phyloP scores from a whole-genome alignment of 371 early-diverging fungal genomes.

The Rhizopus microsporus region DNA sequence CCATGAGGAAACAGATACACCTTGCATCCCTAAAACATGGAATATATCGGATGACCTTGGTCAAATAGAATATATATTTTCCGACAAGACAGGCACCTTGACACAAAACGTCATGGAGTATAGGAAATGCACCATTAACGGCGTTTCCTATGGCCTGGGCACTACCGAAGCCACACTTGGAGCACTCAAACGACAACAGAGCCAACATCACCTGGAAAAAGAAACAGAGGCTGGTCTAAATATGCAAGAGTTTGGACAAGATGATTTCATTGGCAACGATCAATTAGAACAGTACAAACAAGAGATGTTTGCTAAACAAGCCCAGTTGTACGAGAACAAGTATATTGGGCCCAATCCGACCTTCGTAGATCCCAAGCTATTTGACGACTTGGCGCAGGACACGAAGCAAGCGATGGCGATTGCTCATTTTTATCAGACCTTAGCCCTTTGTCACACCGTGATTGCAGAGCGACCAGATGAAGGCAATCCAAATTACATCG shows the following conservation, averaged over 20 bases:
- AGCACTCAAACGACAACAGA: conserved; percentile 50
- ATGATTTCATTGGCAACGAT: conserved; percentile 15
- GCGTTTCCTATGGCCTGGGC: conserved; percentile 74
- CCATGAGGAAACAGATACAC: conserved; percentile 72
- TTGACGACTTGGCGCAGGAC: conserved; percentile 32
- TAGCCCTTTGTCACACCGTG: conserved; percentile 83
- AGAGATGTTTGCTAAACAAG: conserved; percentile 46
- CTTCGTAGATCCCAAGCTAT: conserved; percentile 47
- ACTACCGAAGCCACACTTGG: conserved; percentile 37
- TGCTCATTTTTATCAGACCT: conserved; percentile 70
- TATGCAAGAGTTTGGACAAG: conserved; percentile 17
- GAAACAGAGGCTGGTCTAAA: background rate
- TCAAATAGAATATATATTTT: conserved; percentile 96
- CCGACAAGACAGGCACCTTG: conserved; percentile 92
- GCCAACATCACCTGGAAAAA: conserved; percentile 7
- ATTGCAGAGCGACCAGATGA: conserved; percentile 57
- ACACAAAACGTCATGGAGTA: conserved; percentile 84
- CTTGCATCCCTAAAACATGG: conserved; percentile 87
- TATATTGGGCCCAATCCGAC: conserved; percentile 42
- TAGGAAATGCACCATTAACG: conserved; percentile 84
- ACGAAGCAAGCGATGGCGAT: conserved; percentile 63
- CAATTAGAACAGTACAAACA: conserved; percentile 29
- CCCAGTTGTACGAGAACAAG: conserved; percentile 33
- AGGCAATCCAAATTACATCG: conserved; percentile 49
- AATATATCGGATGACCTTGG: conserved; percentile 85